phyloP scores from a whole-genome alignment of 495 filamentous ascomycete species.

The Bacidia rubella region DNA sequence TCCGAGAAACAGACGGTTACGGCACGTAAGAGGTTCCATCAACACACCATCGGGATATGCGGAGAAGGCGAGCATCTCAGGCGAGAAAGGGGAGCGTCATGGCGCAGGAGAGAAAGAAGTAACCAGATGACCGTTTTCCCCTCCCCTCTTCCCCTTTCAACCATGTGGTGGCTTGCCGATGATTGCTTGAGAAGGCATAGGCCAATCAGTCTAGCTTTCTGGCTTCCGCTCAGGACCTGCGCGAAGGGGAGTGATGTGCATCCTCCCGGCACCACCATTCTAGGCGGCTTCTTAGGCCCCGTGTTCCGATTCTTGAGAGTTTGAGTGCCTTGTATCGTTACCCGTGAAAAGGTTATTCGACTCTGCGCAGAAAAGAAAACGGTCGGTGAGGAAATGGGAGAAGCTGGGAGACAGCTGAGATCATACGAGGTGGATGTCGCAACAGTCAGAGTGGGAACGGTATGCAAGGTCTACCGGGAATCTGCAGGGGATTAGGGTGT shows the following conservation, averaged over 20 bases:
- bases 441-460: neutral
- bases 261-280: neutral
- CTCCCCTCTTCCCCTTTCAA: neutral
- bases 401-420: no score
- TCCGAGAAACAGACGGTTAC: neutral
- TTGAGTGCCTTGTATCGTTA: neutral
- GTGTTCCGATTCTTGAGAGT: neutral
- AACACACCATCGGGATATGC: neutral
- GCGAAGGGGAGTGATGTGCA: neutral
- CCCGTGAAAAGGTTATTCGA: no score
- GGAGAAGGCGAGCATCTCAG: neutral
- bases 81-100: neutral
- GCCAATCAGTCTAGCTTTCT: conserved; percentile 6
- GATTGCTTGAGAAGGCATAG: conserved; percentile 7
- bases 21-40: neutral
- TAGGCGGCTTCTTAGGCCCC: neutral
- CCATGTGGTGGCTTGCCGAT: conserved; percentile 7
- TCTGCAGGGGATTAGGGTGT: neutral
- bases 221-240: conserved; percentile 5
- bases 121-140: neutral
- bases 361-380: no score
- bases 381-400: no score
- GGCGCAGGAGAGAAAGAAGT: conserved; percentile 1
- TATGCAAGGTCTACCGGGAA: conserved; percentile 1
- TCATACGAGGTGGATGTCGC: neutral